Evolutionary conservation across 805 yeast genomes (phyloP).

Genomic region (Kodamaea leandrae): DNA sequence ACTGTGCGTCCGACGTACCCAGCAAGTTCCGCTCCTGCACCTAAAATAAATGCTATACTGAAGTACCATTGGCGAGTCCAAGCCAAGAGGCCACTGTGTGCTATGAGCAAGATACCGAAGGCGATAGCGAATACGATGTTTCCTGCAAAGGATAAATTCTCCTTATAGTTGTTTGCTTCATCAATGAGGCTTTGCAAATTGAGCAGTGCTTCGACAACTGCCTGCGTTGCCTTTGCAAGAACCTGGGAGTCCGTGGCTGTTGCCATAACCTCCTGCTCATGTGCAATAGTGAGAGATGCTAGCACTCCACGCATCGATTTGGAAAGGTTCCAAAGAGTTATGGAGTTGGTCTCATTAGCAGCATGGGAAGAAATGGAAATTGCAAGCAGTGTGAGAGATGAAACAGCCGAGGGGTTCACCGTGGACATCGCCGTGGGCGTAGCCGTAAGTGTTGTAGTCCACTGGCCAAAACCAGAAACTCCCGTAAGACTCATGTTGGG

Average conservation of each 20-base stretch:
- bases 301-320: conserved; percentile 29
- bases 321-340: conserved; percentile 2
- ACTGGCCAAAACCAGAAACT: conserved; percentile 4
- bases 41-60: conserved; percentile 10
- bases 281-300: conserved; percentile 35
- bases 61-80: conserved; percentile 20
- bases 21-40: conserved; percentile 11
- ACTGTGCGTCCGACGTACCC: conserved; percentile 13
- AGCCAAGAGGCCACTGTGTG: conserved; percentile 12
- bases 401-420: conserved; percentile 3
- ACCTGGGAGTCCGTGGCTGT: conserved; percentile 34
- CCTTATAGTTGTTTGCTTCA: conserved; percentile 23
- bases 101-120: conserved; percentile 11
- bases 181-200: conserved; percentile 28
- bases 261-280: conserved; percentile 34
- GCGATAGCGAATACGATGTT: conserved; percentile 15
- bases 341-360: conserved; percentile 2
- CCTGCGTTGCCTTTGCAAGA: conserved; percentile 29
- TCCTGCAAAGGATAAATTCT: conserved; percentile 12
- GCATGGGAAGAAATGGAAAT: conserved; percentile 3
- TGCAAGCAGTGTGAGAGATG: neutral
- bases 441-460: conserved; percentile 3
- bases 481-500: too few species aligned
- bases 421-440: conserved; percentile 4
- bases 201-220: conserved; percentile 30